Base-by-base conservation (phyloP, 805 yeast genomes). In the Kazachstania kunashirensis region DNA sequence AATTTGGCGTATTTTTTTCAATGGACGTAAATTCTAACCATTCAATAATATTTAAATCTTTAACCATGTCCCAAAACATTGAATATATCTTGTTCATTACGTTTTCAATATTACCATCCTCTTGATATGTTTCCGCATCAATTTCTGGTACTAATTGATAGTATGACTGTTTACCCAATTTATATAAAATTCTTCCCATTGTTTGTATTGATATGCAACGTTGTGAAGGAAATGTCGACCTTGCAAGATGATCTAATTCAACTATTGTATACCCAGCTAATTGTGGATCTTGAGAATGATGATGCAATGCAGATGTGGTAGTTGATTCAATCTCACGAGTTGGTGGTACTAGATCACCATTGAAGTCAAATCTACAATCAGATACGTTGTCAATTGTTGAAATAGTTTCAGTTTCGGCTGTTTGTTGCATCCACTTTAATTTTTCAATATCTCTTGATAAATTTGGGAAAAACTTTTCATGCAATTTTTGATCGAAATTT, bases 251-350 rank as follows among this genome's bases (percentile, higher is more conserved):
- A 1, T 81, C 79, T 35, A 92, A 66, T 54, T 92, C 99, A 0
- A 74, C 66, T 17, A 92, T 55, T 0, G 96, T 88, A 57, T 92
- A 92, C 0, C 99, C 99, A 0, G 97, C 95, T 36, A 88, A 66
- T 31, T 78, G 77, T 0, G 97, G 96, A 33, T 80, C 77, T 9
- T 80, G 84, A 0, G 96, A 71, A 58, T 92, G 99, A 55, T 92
- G 97, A 51, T 85, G 96, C 18, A 92, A 68, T 0, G 95, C 98
- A 27, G 71, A 53, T 27, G 67, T 63, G 0, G 79, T 67, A 2
- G 81, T 75, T 6, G 73, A 57, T 1, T 61, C 40, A 12, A 62
- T 56, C 21, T 75, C 65, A 34, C 75, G 67, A 1, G 66, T 57
- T 5, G 81, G 79, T 6, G 77, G 66, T 3, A 92, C 66, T 41